Evolutionary conservation across 2,329 filamentous ascomycete species (phyloP).

Genomic region (Colletotrichum viniferum): DNA sequence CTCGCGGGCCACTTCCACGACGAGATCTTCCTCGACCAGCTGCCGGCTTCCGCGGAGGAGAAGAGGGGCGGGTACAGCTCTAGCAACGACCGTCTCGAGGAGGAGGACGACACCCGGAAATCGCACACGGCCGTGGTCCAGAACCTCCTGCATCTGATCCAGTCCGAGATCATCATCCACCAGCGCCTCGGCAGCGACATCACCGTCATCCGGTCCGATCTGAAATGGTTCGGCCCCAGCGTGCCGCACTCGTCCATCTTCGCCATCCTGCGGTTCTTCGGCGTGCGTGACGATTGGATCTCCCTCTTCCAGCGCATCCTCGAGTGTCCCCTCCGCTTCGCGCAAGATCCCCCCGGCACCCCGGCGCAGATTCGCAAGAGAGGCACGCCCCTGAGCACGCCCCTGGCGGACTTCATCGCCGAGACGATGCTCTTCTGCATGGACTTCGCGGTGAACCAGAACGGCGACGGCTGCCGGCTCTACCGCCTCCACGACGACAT

Average conservation of each 20-base stretch:
- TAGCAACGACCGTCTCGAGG: slow-evolving; percentile 39
- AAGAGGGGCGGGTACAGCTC: slow-evolving; percentile 39
- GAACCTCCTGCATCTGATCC: slow-evolving; percentile 58
- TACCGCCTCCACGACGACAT: slow-evolving; percentile 69
- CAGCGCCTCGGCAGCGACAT: slow-evolving; percentile 51
- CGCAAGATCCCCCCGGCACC: slow-evolving; percentile 49
- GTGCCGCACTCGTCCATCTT: slow-evolving; percentile 62
- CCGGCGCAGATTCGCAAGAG: slow-evolving; percentile 47
- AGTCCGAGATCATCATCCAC: slow-evolving; percentile 59
- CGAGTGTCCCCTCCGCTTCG: slow-evolving; percentile 56
- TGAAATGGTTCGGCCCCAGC: slow-evolving; percentile 61
- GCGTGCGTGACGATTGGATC: slow-evolving; percentile 54
- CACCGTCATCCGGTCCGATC: slow-evolving; percentile 61
- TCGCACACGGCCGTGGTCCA: slow-evolving; percentile 56
- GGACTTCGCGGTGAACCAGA: slow-evolving; percentile 64
- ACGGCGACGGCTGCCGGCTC: slow-evolving; percentile 53
- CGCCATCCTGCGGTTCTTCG: slow-evolving; percentile 58
- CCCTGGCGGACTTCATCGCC: slow-evolving; percentile 58
- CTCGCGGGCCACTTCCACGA: slow-evolving; percentile 39
- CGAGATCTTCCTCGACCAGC: slow-evolving; percentile 60
- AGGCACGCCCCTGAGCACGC: slow-evolving; percentile 61
- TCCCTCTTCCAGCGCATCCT: slow-evolving; percentile 60
- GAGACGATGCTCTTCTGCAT: slow-evolving; percentile 65
- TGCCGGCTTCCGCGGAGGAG: slow-evolving; percentile 46
- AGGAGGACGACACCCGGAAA: slow-evolving; percentile 36